Base-by-base conservation (phyloP, 1,139 yeast species). In the Candida sp. region DNA sequence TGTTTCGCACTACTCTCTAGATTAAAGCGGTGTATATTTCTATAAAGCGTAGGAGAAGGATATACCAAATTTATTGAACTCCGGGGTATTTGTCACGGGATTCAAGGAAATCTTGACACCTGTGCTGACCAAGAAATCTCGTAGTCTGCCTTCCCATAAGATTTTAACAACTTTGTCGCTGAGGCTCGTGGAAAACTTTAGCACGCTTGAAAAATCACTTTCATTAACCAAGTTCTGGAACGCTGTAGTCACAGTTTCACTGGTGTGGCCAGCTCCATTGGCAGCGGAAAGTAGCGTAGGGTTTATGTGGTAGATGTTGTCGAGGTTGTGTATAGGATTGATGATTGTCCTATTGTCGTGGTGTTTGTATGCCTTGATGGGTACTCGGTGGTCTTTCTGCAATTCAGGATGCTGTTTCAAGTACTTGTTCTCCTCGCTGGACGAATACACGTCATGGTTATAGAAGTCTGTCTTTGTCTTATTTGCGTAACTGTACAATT, bases 71-170 rank as follows among this genome's bases (percentile, higher is more conserved):
- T 72, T 66, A 48, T 63, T 63, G 37, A 77, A 53, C 48, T 75
- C 80, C 1, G 80, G 81, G 4, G 66, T 59, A 39, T 63, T 63
- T 0, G 72, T 68, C 4, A 52, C 47, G 1, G 67, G 62, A 50
- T 73, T 72, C 30, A 74, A 49, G 4, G 66, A 56, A 9, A 86
- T 57, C 48, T 80, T 83, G 3, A 86, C 78, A 0, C 98, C 98
- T 1, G 94, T 81, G 49, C 92, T 85, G 4, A 93, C 77, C 48
- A 94, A 67, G 61, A 94, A 88, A 47, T 91, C 96, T 61, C 88
- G 85, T 61, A 83, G 83, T 56, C 90, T 80, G 0, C 98, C 98
- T 63, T 90, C 97, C 98, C 98, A 94, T 37, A 90, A 69, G 5
- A 92, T 50, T 53, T 84, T 85, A 7, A 90, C 61, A 53, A 83